Evolutionary conservation across 192 early-diverging fungal genomes (phyloP).

Genomic region (Coemansia sp.): DNA sequence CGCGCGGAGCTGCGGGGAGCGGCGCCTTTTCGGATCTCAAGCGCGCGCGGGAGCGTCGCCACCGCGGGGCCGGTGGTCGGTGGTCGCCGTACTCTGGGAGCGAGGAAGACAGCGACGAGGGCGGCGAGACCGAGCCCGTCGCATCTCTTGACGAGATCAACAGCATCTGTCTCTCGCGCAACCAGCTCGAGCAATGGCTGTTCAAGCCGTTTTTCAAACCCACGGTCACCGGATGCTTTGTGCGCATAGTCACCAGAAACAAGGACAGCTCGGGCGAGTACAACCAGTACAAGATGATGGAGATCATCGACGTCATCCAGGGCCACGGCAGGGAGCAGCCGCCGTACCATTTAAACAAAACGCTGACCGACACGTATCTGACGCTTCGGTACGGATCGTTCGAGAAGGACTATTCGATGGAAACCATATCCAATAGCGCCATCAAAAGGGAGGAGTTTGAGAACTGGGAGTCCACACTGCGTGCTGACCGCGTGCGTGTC

Average conservation of each 20-base stretch:
- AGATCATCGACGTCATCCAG: slow-evolving; percentile 59
- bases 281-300: slow-evolving; percentile 61
- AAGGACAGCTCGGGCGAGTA: slow-evolving; percentile 59
- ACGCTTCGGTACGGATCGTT: slow-evolving; percentile 68
- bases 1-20: not conserved
- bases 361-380: slow-evolving; percentile 66
- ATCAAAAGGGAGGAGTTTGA: slow-evolving; percentile 65
- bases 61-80: slow-evolving; percentile 18
- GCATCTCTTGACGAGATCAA: slow-evolving; percentile 67
- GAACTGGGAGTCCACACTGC: slow-evolving; percentile 58
- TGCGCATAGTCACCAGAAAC: slow-evolving; percentile 57
- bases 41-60: slow-evolving; percentile 56
- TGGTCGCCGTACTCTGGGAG: slow-evolving; percentile 42
- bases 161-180: slow-evolving; percentile 62
- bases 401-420: slow-evolving; percentile 71
- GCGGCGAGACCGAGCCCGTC: slow-evolving; percentile 11
- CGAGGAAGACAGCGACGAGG: slow-evolving; percentile 32
- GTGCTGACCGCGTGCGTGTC: slow-evolving; percentile 49
- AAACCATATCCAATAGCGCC: slow-evolving; percentile 71
- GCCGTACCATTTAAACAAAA: slow-evolving; percentile 63
- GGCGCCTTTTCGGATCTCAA: slow-evolving; percentile 58
- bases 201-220: slow-evolving; percentile 70
- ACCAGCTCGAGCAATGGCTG: slow-evolving; percentile 71
- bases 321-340: slow-evolving; percentile 57
- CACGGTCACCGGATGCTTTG: slow-evolving; percentile 66